Evolutionary conservation across 352 stramenopile genomes (phyloP), one percentile per base, ranked within the genome.

Genomic region (Pythium grandisporangium): DNA sequence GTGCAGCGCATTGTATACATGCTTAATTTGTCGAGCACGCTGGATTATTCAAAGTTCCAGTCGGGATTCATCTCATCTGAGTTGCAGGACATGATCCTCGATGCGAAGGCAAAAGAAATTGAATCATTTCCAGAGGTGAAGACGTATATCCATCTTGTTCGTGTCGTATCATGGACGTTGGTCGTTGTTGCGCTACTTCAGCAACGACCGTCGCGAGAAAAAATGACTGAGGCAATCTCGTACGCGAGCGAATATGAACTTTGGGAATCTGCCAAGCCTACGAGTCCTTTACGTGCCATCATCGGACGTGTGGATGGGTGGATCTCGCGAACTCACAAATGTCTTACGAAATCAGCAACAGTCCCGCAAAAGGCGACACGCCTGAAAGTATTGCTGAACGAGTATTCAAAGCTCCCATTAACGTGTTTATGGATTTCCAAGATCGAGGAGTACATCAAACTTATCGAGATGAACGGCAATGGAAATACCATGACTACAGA

Each of bases 371-470:
- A 75, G 10, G 29, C 80, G 16, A 50, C 70, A 2, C 64, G 74
- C 3, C 45, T 92, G 33, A 88, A 90, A 38, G 42, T 66, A 21
- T 51, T 93, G 12, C 55, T 93, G 55, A 94, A 93, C 48, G 81
- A 94, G 44, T 94, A 94, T 58, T 84, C 78, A 23, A 94, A 94
- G 54, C 66, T 94, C 12, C 81, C 81, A 13, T 45, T 94, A 17
- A 90, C 81, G 11, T 90, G 61, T 37, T 39, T 73, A 11, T 66
- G 57, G 52, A 48, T 66, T 11, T 30, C 38, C 16, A 75, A 47
- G 22, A 21, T 59, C 17, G 70, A 60, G 36, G 37, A 42, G 13
- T 66, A 56, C 30, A 41, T 66, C 17, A 24, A 22, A 21, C 11
- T 43, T 14, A n/a, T 58, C 0, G 42, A 55, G 21, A 42, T 65